Base-by-base conservation (phyloP, 2,329 filamentous ascomycete species). In the Mycogone perniciosa region DNA sequence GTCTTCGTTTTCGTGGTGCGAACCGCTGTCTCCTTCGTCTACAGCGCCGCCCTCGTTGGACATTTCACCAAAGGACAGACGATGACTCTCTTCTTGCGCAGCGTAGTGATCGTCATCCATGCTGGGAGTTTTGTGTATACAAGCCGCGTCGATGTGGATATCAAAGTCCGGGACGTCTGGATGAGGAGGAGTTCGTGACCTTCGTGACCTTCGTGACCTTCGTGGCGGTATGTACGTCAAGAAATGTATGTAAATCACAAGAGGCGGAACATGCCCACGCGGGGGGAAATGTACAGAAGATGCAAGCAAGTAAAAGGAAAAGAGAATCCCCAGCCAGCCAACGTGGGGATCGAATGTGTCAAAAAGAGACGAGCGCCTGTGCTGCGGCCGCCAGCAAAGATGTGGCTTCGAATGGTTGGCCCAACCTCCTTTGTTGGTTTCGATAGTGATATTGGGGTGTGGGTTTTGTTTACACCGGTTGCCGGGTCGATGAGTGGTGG, bases 1-100 rank as follows among this genome's bases (percentile, higher is more conserved):
- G 57, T 80, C 76, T 26, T 80, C 76, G 40, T 69, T 68, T 31
- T 74, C 75, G 52, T 77, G 71, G 48, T 76, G 76, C 1, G 75
- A 79, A 62, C 74, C 76, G 60, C 68, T 74, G 43, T 77, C 71
- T 6, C 64, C 70, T 2, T 51, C 63, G 48, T 54, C 52, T 9
- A 29, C 27, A 27, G 42, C n/a, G 29, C 20, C 20, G 20, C 10
- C 30, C 29, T 44, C 42, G 13, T 40, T 44, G 39, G 50, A 48
- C 50, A 48, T 52, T 13, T 34, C 37, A 33, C 13, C 44, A 31
- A 45, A 42, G n/a, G 46, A 37, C 42, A 26, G 33, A 31, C 40
- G 39, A 30, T 13, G 20, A 30, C 40, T 49, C 39, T 49, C 46
- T 38, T 44, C 33, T 44, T 30, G 31, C 29, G 44, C 26, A n/a